Base-by-base conservation (phyloP, 768 basidiomycete genomes). In the Aureoboletus auriporus region DNA sequence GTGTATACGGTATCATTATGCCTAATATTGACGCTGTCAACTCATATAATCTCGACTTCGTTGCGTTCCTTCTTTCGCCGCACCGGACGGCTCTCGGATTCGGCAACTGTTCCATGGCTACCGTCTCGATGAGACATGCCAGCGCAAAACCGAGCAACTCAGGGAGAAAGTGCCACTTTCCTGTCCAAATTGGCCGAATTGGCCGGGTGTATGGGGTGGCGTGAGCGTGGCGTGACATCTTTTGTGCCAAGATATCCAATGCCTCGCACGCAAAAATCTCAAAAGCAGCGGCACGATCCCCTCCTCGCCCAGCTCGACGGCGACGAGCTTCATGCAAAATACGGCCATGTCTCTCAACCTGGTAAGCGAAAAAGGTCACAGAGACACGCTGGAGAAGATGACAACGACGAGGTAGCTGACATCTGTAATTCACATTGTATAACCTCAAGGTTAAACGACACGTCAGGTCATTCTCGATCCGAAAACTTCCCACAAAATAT, bases 401-500 rank as follows among this genome's bases (percentile, higher is more conserved):
- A 83, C 23, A 75, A 79, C 39, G 71, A 76, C 44, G 83, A 84
- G 66, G 88, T 83, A 61, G 50, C 53, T 47, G 20, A 23, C 59
- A 49, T 50, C 63, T 39, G 16, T 41, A 36, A 39, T 23, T 23
- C 29, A 14, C 26, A 44, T 37, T 33, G 33, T 16, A 8, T 30
- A 45, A 38, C 20, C 4, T 4, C 38, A 30, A 46, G 8, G 51
- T 34, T 53, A 35, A 47, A 46, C 47, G 31, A 26, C 11, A 11
- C 33, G 3, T 16, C 42, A 94, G 91, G 74, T 71, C 38, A 80
- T 83, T 16, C 65, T 93, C 52, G 89, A 93, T 62, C 77, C 85
- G 3, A 90, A 86, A 68, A 86, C 84, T 6, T 95, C 93, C 0
- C 75, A 77, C 50, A 84, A 82, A 57, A 96, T 99, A 42, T 86